Evolutionary conservation across 2,329 filamentous ascomycete species (phyloP).

Genomic region (Penicillium verrucosum): DNA sequence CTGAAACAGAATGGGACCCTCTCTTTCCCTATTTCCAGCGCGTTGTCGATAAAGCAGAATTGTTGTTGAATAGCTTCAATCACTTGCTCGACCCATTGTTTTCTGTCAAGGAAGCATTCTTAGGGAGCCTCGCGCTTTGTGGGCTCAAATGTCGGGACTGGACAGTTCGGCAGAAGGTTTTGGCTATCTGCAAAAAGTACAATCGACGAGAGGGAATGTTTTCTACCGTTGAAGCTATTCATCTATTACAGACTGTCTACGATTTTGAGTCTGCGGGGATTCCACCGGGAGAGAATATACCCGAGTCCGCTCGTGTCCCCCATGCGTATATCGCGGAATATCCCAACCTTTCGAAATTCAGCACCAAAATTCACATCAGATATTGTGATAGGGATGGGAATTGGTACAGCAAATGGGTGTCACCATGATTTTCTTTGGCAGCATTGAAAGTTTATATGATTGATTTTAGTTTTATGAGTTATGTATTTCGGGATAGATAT

Average conservation of each 20-base stretch:
- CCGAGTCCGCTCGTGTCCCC: conserved; percentile 15
- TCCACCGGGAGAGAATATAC: neutral
- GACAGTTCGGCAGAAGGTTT: neutral
- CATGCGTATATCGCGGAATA: neutral
- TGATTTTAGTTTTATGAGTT: neutral
- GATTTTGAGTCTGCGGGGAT: neutral
- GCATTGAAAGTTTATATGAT: neutral
- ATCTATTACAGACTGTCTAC: neutral
- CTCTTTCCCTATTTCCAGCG: neutral
- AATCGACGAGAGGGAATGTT: conserved; percentile 4
- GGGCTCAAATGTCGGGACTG: conserved; percentile 5
- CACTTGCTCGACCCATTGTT: neutral
- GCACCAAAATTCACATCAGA: neutral
- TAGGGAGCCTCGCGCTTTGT: neutral
- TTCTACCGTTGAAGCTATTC: neutral
- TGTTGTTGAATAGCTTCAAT: neutral
- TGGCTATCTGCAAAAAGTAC: neutral
- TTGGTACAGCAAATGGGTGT: neutral
- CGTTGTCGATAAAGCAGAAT: neutral
- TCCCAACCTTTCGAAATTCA: neutral
- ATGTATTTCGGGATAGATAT: neutral
- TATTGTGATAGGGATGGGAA: neutral
- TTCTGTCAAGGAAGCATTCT: neutral
- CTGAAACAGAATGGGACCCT: neutral
- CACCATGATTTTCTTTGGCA: neutral